phyloP scores from a whole-genome alignment of 371 early-diverging fungal genomes.

The Mortierella sp. region DNA sequence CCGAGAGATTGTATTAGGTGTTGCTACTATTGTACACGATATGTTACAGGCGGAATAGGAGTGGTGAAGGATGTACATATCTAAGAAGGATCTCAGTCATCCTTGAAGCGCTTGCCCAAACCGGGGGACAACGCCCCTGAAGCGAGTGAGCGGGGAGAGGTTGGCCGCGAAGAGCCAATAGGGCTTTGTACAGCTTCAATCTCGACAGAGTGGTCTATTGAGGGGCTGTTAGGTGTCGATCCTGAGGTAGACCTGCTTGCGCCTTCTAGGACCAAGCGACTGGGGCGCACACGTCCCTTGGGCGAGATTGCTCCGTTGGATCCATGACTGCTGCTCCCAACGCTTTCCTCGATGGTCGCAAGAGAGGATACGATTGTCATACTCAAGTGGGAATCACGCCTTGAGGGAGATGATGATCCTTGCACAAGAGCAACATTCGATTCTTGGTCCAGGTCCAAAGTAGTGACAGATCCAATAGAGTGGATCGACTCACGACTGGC shows the following conservation, averaged over 20 bases:
- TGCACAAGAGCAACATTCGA: conserved; percentile 30
- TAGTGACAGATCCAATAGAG: conserved; percentile 18
- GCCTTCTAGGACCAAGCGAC: conserved; percentile 37
- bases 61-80: neutral
- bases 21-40: too few relatives aligned
- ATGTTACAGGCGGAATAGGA: neutral
- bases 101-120: conserved; percentile 48
- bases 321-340: conserved; percentile 5
- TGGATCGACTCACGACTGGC: conserved; percentile 39
- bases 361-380: conserved; percentile 6
- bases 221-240: conserved; percentile 30
- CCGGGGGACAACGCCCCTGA: conserved; percentile 36
- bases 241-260: neutral
- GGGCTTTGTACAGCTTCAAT: conserved; percentile 9
- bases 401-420: conserved; percentile 11
- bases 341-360: conserved; percentile 27
- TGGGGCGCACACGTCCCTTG: conserved; percentile 42
- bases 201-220: conserved; percentile 10
- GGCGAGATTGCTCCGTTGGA: conserved; percentile 1
- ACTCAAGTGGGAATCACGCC: conserved; percentile 18
- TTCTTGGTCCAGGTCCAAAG: conserved; percentile 48
- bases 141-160: conserved; percentile 40
- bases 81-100: conserved; percentile 24
- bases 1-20: neutral
- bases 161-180: conserved; percentile 33